Evolutionary conservation across 163 green algal species (phyloP).

Genomic region (Scenedesmus sp.): DNA sequence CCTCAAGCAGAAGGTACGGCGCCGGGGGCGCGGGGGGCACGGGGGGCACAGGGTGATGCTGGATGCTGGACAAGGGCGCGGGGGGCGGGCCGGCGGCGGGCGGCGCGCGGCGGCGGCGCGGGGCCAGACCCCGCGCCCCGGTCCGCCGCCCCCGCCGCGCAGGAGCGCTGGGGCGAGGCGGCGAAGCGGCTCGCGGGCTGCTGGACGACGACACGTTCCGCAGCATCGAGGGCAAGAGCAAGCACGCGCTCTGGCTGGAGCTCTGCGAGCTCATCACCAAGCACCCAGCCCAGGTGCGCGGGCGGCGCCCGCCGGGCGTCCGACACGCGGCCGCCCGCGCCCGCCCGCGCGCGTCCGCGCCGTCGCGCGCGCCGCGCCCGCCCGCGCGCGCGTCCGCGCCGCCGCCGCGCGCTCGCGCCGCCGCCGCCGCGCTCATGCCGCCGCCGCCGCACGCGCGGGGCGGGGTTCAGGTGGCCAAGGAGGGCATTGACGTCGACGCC

Average conservation of each 20-base stretch:
- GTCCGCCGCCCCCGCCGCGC: not conserved
- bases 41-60: too few relatives aligned
- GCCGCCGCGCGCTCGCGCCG: too few relatives aligned
- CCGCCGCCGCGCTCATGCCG: too few relatives aligned
- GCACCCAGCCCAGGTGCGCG: slow-evolving; percentile 74
- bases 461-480: slow-evolving; percentile 47
- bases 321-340: too few relatives aligned
- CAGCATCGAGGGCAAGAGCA: slow-evolving; percentile 92
- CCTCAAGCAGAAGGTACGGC: slow-evolving; percentile 63
- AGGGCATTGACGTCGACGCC: slow-evolving; percentile 89
- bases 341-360: too few relatives aligned
- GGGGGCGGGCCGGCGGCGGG: too few relatives aligned
- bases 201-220: slow-evolving; percentile 52
- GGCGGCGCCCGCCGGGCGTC: not conserved
- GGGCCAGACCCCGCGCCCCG: not conserved
- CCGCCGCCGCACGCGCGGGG: too few relatives aligned
- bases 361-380: too few relatives aligned
- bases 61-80: too few relatives aligned
- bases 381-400: too few relatives aligned
- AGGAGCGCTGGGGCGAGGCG: slow-evolving; percentile 84
- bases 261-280: slow-evolving; percentile 97
- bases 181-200: slow-evolving; percentile 75
- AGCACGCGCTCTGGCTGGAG: slow-evolving; percentile 98
- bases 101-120: too few relatives aligned
- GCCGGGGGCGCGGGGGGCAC: too few relatives aligned